These are phyloP conservation scores for Pyrenula aspistea DNA, from an alignment of 495 filamentous ascomycete genomes.

Conservation along the genomic window DNA sequence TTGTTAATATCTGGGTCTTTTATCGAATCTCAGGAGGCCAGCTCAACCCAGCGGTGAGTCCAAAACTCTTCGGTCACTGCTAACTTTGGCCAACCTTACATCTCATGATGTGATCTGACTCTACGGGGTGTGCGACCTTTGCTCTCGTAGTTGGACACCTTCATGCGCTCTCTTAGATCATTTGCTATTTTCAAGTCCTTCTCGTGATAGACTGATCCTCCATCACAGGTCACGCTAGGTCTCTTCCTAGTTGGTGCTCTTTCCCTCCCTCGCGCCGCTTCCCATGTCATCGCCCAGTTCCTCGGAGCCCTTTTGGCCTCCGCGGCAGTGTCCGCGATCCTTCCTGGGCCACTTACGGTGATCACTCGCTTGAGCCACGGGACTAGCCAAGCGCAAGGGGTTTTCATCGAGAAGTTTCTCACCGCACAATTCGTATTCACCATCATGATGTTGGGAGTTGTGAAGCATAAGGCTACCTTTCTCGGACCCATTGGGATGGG, in stretches of 20 bases:
- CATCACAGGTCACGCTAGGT: conserved; percentile 47
- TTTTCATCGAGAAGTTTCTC: conserved; percentile 74
- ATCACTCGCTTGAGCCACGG: conserved; percentile 43
- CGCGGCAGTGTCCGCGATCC: conserved; percentile 48
- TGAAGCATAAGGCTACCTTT: conserved; percentile 72
- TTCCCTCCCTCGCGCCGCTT: conserved; percentile 30
- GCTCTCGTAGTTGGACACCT: too few species aligned
- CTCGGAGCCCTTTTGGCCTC: conserved; percentile 45
- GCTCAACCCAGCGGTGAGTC: conserved; percentile 64
- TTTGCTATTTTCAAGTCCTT: too few species aligned
- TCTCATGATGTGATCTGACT: background rate
- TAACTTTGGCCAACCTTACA: too few species aligned
- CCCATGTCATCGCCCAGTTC: conserved; percentile 43
- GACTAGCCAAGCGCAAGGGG: conserved; percentile 48
- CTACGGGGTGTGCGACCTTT: background rate
- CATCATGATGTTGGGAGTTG: conserved; percentile 75
- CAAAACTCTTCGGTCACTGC: conserved; percentile 2
- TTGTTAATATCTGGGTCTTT: conserved; percentile 78
- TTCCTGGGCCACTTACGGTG: conserved; percentile 50
- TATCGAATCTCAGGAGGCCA: conserved; percentile 68
- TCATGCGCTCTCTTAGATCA: too few species aligned
- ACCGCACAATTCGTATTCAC: conserved; percentile 70
- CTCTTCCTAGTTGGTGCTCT: conserved; percentile 45
- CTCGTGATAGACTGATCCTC: too few species aligned
- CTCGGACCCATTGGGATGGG: conserved; percentile 72